Evolutionary conservation across 1,139 yeast genomes (phyloP).

Genomic region (Hansenula lynferdii): DNA sequence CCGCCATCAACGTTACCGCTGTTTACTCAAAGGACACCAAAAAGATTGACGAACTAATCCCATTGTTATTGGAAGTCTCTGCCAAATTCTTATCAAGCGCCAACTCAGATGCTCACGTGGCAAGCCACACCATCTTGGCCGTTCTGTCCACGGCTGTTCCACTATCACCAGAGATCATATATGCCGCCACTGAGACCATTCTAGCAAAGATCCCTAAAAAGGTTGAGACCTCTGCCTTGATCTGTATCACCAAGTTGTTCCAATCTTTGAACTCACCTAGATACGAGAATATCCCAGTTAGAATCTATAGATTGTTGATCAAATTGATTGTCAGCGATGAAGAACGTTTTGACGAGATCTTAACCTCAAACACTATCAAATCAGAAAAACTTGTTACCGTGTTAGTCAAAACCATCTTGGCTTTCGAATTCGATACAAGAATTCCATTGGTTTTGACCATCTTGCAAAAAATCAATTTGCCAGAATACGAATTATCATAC

Average conservation of each 20-base stretch:
- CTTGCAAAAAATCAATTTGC: conserved; percentile 25
- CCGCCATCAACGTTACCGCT: conserved; percentile 62
- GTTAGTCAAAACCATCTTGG: conserved; percentile 31
- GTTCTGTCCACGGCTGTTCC: conserved; percentile 75
- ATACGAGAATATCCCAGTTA: conserved; percentile 32
- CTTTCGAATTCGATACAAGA: conserved; percentile 31
- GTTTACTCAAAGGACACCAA: conserved; percentile 38
- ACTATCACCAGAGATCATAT: conserved; percentile 54
- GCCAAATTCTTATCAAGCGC: conserved; percentile 48
- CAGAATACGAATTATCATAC: conserved; percentile 33
- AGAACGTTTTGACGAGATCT: conserved; percentile 19
- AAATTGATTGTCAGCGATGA: conserved; percentile 22
- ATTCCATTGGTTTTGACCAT: conserved; percentile 25
- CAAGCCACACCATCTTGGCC: conserved; percentile 77
- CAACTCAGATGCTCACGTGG: conserved; percentile 65
- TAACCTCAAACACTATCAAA: conserved; percentile 18
- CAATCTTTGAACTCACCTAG: conserved; percentile 35
- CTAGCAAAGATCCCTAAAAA: conserved; percentile 38
- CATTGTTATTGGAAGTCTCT: conserved; percentile 51
- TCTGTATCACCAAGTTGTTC: conserved; percentile 32
- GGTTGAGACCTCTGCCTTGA: conserved; percentile 34
- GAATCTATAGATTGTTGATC: conserved; percentile 28
- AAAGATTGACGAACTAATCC: conserved; percentile 37
- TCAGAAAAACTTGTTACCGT: conserved; percentile 31
- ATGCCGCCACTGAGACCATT: conserved; percentile 70